phyloP scores from a whole-genome alignment of 768 basidiomycete genomes.

The Lactifluus piperatus region DNA sequence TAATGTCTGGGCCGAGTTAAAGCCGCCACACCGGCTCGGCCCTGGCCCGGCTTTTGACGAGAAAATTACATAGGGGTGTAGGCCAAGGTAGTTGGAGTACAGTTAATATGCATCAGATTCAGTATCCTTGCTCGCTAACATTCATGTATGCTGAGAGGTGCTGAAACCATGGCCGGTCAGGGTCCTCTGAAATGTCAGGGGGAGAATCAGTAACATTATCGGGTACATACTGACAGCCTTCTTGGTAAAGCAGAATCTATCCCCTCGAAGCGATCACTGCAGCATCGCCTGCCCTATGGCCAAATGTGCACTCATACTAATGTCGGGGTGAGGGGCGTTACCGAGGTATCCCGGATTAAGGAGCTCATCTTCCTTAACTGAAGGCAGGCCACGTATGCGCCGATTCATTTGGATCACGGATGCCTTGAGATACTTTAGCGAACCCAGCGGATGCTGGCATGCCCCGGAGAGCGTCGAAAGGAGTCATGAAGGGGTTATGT shows the following conservation, averaged over 20 bases:
- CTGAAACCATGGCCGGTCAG: too few species aligned
- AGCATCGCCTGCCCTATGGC: constrained; percentile 1
- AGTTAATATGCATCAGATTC: too few species aligned
- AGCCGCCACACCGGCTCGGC: too few species aligned
- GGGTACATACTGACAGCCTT: not conserved
- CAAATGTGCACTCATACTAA: not conserved
- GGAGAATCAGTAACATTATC: too few species aligned
- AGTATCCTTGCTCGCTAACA: too few species aligned
- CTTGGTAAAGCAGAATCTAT: not conserved
- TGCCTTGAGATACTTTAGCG: constrained; percentile 12
- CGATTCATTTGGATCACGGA: not conserved
- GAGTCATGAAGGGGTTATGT: not conserved
- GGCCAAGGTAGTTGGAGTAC: too few species aligned
- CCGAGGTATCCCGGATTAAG: constrained; percentile 11
- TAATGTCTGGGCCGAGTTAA: too few species aligned
- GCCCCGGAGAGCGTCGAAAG: not conserved
- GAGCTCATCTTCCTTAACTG: not conserved
- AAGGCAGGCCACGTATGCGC: constrained; percentile 10
- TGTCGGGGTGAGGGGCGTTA: not conserved
- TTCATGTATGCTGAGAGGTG: too few species aligned
- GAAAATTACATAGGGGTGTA: too few species aligned
- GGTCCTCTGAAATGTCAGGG: too few species aligned
- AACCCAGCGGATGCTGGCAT: not conserved
- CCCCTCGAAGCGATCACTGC: not conserved
- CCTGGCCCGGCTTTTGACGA: too few species aligned